Percentiles rank a stretch among this genome's conserved stretches.
phyloP scores from a whole-genome alignment of 176 grass and related monocot genomes.

The Coix lacrymajobi region DNA sequence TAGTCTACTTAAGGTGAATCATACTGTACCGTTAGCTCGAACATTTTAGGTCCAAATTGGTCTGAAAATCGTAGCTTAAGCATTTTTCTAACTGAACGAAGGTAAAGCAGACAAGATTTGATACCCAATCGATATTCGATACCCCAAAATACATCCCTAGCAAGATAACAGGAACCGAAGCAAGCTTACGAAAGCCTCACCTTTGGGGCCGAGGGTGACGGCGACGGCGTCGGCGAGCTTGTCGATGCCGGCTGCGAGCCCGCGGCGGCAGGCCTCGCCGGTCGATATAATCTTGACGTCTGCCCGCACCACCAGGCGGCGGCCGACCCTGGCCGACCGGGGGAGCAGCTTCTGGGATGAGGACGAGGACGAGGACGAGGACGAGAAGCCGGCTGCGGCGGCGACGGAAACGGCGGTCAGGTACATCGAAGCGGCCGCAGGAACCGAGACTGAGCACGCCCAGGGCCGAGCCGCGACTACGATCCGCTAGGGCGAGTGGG shows the following conservation, averaged over 20 bases:
- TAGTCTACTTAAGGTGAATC: not conserved
- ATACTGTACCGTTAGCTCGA: not conserved
- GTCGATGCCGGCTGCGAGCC: slow-evolving; percentile 72
- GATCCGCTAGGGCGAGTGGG: not conserved
- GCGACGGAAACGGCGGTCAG: not conserved
- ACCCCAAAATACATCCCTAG: not conserved
- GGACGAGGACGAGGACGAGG: not conserved
- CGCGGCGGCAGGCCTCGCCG: slow-evolving; percentile 58
- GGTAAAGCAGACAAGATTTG: not conserved
- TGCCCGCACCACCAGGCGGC: slow-evolving; percentile 40
- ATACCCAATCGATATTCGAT: not conserved
- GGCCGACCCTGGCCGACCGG: not conserved
- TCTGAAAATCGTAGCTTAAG: not conserved
- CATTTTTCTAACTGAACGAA: not conserved
- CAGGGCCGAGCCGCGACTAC: not conserved
- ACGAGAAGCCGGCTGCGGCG: not conserved
- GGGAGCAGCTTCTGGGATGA: not conserved
- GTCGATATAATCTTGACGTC: slow-evolving; percentile 65
- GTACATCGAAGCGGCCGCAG: not conserved
- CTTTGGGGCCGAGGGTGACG: slow-evolving; percentile 87
- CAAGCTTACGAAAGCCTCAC: slow-evolving; percentile 23
- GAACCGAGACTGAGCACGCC: not conserved
- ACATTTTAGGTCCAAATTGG: not conserved
- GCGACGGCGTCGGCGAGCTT: slow-evolving; percentile 86
- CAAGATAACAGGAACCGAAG: not conserved